Conservation (phyloP, 192 early-diverging fungal genomes). For the Coemansia asiatica region DNA sequence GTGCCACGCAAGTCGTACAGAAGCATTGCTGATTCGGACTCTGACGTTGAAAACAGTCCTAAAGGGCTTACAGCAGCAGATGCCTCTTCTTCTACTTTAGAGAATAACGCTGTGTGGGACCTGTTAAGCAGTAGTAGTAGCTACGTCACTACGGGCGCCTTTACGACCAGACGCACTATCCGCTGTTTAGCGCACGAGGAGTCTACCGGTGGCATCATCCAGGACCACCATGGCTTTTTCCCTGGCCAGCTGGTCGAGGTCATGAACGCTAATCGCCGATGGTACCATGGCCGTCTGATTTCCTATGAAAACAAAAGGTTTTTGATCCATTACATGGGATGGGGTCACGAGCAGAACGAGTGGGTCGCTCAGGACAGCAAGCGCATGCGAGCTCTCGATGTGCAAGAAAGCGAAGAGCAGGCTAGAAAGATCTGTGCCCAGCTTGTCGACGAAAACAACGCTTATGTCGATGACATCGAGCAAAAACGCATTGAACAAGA, state of each 20-base stretch:
- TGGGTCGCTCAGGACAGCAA: constrained; percentile 50
- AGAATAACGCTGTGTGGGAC: background rate
- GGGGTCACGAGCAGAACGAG: constrained; percentile 51
- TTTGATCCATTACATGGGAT: constrained; percentile 41
- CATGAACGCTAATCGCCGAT: constrained; percentile 46
- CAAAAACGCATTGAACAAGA: constrained; percentile 14
- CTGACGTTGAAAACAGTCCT: background rate
- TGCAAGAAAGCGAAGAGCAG: constrained; percentile 35
- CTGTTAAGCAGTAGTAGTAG: constrained; percentile 5
- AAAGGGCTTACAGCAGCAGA: background rate
- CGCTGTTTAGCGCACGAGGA: constrained; percentile 48
- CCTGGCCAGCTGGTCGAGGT: constrained; percentile 53
- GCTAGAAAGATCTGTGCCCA: constrained; percentile 37
- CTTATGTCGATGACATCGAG: constrained; percentile 34
- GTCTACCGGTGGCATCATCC: constrained; percentile 50
- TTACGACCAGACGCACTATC: constrained; percentile 45
- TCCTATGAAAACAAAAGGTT: constrained; percentile 46
- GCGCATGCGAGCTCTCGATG: constrained; percentile 25
- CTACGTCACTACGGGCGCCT: constrained; percentile 55
- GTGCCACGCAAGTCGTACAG: background rate
- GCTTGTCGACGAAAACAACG: constrained; percentile 49
- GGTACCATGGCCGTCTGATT: constrained; percentile 50
- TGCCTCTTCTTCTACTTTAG: too few relatives aligned
- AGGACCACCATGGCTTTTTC: constrained; percentile 49
- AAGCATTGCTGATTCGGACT: background rate